Evolutionary conservation across 495 filamentous ascomycete species (phyloP).

Genomic region (Sordaria brevicollis): DNA sequence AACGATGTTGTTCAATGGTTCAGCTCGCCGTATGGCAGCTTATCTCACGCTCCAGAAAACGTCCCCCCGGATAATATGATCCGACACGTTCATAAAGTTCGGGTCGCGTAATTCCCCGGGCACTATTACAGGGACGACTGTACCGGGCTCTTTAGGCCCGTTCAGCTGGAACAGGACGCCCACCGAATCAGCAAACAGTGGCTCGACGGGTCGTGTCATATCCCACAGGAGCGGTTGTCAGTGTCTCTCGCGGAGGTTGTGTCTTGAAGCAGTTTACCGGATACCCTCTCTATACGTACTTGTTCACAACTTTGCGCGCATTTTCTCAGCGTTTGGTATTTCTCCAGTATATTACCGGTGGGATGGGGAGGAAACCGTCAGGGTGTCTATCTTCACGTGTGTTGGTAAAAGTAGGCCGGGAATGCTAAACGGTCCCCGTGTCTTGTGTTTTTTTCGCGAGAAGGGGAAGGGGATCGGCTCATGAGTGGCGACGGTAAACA

Average conservation of each 20-base stretch:
- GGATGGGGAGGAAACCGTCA: background rate
- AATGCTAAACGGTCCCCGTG: constrained; percentile 11
- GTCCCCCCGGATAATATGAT: background rate
- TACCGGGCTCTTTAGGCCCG: background rate
- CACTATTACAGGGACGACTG: background rate
- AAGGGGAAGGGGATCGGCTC: background rate
- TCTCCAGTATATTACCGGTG: constrained; percentile 1
- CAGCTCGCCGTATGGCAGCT: background rate
- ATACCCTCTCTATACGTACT: background rate
- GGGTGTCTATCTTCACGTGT: constrained; percentile 6
- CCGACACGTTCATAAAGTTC: background rate
- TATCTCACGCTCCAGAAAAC: background rate
- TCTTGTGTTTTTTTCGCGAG: constrained; percentile 2
- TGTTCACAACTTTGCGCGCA: constrained; percentile 3
- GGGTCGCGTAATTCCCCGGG: background rate
- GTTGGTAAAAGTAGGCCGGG: constrained; percentile 13
- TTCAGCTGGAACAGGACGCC: background rate
- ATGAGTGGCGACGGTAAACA: background rate
- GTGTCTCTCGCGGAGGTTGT: background rate
- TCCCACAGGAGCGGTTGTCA: background rate
- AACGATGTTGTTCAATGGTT: constrained; percentile 7
- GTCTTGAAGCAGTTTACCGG: background rate
- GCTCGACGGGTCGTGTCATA: background rate
- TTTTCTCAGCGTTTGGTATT: constrained; percentile 6
- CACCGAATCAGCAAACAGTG: background rate